Percentiles rank a stretch among this genome's conserved stretches.
Conservation (phyloP, 2,329 filamentous ascomycete species). For the Hypocreales sp. region DNA sequence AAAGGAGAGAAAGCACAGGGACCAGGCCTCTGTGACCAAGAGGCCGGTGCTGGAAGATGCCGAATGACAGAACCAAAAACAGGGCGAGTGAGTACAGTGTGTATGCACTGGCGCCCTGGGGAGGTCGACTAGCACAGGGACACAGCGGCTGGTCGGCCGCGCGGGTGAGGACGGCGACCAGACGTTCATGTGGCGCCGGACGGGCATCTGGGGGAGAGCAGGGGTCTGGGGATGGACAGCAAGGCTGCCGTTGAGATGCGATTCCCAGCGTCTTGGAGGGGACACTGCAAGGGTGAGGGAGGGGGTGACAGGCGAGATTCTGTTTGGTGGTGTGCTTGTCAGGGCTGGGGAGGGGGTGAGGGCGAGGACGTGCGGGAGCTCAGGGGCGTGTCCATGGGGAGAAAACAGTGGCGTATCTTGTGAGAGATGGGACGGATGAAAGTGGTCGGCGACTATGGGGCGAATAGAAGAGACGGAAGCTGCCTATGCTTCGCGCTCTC, state of each 20-base stretch:
- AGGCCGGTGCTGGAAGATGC: too few relatives aligned
- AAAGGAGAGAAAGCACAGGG: background rate
- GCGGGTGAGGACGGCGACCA: slow-evolving; percentile 3
- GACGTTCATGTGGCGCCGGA: slow-evolving; percentile 3
- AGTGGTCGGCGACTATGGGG: slow-evolving; percentile 1
- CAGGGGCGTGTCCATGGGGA: slow-evolving; percentile 2
- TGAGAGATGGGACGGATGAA: slow-evolving; percentile 1
- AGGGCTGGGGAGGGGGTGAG: slow-evolving; percentile 1
- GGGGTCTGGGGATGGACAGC: slow-evolving; percentile 3
- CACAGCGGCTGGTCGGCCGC: slow-evolving; percentile 1
- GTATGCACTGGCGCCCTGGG: too few relatives aligned
- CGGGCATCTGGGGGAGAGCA: slow-evolving; percentile 5
- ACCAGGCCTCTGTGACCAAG: too few relatives aligned
- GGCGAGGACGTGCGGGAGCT: slow-evolving; percentile 1
- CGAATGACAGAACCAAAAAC: too few relatives aligned
- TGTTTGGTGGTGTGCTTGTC: background rate
- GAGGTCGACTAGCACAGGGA: too few relatives aligned
- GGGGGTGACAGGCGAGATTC: slow-evolving; percentile 1
- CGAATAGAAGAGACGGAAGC: background rate
- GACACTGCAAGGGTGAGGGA: slow-evolving; percentile 5
- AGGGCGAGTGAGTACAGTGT: too few relatives aligned
- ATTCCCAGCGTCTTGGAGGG: slow-evolving; percentile 6
- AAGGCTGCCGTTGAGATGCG: slow-evolving; percentile 6
- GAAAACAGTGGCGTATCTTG: slow-evolving; percentile 4
- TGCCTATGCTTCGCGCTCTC: too few relatives aligned